Percentiles rank a stretch among this genome's conserved stretches.
phyloP scores from a whole-genome alignment of 2,329 filamentous ascomycete genomes.

The Ophiocordyceps robertsii region DNA sequence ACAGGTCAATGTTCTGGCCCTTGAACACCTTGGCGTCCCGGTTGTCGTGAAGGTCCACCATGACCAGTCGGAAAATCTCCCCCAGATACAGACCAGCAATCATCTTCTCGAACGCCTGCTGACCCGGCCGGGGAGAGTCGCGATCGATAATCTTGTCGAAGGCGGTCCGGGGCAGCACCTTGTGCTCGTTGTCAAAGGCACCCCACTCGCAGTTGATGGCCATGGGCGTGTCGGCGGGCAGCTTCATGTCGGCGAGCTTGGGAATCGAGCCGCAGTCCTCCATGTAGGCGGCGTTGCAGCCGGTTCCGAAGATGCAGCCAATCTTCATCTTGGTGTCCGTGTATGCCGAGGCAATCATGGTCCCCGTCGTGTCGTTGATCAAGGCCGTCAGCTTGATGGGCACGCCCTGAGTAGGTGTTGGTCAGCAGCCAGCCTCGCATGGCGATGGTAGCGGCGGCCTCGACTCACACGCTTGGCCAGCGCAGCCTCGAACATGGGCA shows the following conservation, averaged over 20 bases:
- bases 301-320: constrained; percentile 96
- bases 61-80: constrained; percentile 81
- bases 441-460: too few relatives aligned
- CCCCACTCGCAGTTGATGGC: constrained; percentile 98
- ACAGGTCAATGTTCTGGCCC: constrained; percentile 63
- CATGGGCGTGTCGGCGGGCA: constrained; percentile 73
- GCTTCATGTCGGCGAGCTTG: constrained; percentile 84
- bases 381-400: constrained; percentile 87
- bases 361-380: constrained; percentile 97
- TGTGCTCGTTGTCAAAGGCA: constrained; percentile 88
- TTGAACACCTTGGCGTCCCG: constrained; percentile 65
- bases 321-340: constrained; percentile 90
- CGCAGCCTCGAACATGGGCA: constrained; percentile 74
- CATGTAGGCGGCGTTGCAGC: constrained; percentile 98
- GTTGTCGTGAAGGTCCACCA: constrained; percentile 76
- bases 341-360: constrained; percentile 89
- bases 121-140: constrained; percentile 80
- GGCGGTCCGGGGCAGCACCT: constrained; percentile 69
- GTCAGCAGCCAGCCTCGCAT: constrained; percentile 7
- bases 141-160: constrained; percentile 85
- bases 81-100: constrained; percentile 89
- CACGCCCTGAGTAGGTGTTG: constrained; percentile 46
- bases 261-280: constrained; percentile 82
- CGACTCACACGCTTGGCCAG: constrained; percentile 40
- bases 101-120: constrained; percentile 98